phyloP scores from a whole-genome alignment of 148 eudicot species.

The Linanthus parryae region DNA sequence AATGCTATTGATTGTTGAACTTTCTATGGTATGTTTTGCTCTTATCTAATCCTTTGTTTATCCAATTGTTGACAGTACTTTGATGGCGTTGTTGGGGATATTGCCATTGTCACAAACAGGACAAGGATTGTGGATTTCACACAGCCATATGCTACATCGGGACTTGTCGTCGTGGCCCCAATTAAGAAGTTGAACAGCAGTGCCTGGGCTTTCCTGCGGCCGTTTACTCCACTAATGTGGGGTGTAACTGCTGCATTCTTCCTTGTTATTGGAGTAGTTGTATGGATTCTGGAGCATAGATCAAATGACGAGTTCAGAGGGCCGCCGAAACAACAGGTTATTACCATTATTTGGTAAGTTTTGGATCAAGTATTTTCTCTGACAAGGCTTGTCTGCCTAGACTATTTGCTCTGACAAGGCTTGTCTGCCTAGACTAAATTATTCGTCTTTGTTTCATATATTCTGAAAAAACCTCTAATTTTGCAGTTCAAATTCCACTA shows the following conservation, averaged over 20 bases:
- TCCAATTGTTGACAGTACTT: constrained; percentile 31
- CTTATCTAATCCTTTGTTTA: background rate
- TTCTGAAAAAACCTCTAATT: background rate
- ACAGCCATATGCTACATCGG: constrained; percentile 78
- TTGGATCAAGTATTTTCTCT: background rate
- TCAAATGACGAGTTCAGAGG: constrained; percentile 90
- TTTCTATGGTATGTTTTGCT: background rate
- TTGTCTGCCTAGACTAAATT: too few relatives aligned
- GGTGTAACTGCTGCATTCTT: constrained; percentile 66
- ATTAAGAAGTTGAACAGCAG: constrained; percentile 57
- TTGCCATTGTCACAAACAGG: constrained; percentile 76
- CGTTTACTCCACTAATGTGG: constrained; percentile 82
- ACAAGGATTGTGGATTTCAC: constrained; percentile 86
- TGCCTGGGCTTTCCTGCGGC: constrained; percentile 82
- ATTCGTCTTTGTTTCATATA: background rate
- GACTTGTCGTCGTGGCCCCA: constrained; percentile 86
- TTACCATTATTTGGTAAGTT: constrained; percentile 82
- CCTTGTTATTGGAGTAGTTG: constrained; percentile 67
- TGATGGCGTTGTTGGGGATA: constrained; percentile 90
- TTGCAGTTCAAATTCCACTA: background rate
- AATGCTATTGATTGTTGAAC: background rate
- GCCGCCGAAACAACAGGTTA: constrained; percentile 62
- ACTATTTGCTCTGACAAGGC: background rate
- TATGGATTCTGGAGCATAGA: constrained; percentile 95
- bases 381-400: background rate